Conservation (phyloP, 1,284 basidiomycete species). For the Ceratobasidium papillatum region DNA sequence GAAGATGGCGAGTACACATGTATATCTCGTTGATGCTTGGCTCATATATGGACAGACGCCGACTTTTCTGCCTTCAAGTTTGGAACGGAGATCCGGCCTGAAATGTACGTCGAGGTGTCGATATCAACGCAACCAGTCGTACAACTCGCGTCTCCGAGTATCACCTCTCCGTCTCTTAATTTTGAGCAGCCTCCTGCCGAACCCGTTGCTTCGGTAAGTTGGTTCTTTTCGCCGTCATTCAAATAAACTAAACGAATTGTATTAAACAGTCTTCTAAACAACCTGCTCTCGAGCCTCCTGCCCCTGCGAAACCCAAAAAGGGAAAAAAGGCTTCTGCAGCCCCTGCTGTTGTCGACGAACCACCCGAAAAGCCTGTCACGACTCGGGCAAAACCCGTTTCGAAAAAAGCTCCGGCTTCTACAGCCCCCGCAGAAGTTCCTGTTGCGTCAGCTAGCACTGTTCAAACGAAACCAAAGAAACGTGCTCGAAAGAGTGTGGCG, state of each 20-base stretch:
- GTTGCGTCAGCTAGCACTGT: not conserved
- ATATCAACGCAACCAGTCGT: constrained; percentile 1
- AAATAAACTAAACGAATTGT: not conserved
- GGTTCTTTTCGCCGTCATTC: not conserved
- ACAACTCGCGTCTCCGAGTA: constrained; percentile 32
- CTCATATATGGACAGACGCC: constrained; percentile 15
- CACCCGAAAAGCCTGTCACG: not conserved
- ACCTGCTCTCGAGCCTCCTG: constrained; percentile 6
- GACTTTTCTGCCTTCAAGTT: constrained; percentile 30
- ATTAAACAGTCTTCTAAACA: not conserved
- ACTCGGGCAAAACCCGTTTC: not conserved
- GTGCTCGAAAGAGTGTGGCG: constrained; percentile 1
- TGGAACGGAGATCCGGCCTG: not conserved
- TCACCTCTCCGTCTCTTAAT: constrained; percentile 30
- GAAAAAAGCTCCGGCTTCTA: not conserved
- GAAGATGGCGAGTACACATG: constrained; percentile 67
- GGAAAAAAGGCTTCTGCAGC: constrained; percentile 14
- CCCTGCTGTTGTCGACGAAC: not conserved
- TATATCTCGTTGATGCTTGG: constrained; percentile 1
- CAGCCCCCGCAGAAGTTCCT: not conserved
- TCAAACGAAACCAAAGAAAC: constrained; percentile 19
- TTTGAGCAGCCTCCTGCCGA: not conserved
- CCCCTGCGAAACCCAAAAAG: constrained; percentile 14
- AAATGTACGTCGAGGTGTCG: constrained; percentile 27
- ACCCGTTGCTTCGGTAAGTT: constrained; percentile 18